phyloP scores from a whole-genome alignment of 176 grass and related monocot species.

The Raddia distichophylla region DNA sequence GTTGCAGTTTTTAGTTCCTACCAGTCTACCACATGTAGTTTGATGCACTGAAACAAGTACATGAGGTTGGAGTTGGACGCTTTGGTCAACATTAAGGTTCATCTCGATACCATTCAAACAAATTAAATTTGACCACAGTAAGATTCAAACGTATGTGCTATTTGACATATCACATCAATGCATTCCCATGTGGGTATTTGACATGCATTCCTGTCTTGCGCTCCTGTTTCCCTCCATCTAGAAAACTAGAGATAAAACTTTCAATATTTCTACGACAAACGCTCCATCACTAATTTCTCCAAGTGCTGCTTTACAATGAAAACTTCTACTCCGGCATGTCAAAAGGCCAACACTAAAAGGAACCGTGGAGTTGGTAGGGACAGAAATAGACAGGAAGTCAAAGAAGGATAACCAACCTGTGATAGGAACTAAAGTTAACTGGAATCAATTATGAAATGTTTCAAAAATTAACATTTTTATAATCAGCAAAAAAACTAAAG shows the following conservation, averaged over 20 bases:
- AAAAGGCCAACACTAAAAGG: slow-evolving; percentile 9
- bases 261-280: neutral
- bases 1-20: too few relatives aligned
- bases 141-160: slow-evolving; percentile 9
- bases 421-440: slow-evolving; percentile 9
- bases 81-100: slow-evolving; percentile 29
- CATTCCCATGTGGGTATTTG: slow-evolving; percentile 13
- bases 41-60: neutral
- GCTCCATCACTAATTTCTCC: neutral
- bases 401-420: slow-evolving; percentile 25
- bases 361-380: slow-evolving; percentile 2
- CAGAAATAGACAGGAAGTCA: slow-evolving; percentile 18
- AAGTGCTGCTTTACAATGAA: slow-evolving; percentile 19
- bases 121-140: slow-evolving; percentile 9
- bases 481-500: slow-evolving; percentile 4
- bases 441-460: slow-evolving; percentile 17
- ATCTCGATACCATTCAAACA: slow-evolving; percentile 9
- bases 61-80: slow-evolving; percentile 8
- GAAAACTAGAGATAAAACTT: slow-evolving; percentile 6
- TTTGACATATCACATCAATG: slow-evolving; percentile 10
- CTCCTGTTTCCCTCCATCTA: slow-evolving; percentile 19
- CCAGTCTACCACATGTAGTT: neutral
- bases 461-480: neutral
- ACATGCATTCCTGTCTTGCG: slow-evolving; percentile 6
- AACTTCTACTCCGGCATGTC: neutral